A percentile compares a stretch with the other conserved stretches of the same genome.
These are phyloP conservation scores for Solanum chaucha DNA, from an alignment of 257 asterid genomes.

Conservation along the genomic window DNA sequence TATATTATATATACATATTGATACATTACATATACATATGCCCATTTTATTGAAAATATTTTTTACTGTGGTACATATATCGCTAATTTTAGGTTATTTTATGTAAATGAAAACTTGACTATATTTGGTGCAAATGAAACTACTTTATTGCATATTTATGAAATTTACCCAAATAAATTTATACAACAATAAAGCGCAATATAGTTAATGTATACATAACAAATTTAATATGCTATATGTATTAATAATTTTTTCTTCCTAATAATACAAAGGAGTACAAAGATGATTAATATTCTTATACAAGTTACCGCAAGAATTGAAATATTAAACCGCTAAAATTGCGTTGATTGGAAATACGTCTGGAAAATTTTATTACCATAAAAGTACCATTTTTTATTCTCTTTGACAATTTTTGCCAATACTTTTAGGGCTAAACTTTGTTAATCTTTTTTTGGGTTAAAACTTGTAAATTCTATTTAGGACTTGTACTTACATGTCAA, in stretches of 20 bases:
- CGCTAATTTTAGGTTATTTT: background rate
- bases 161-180: too few relatives aligned
- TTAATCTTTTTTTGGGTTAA: background rate
- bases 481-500: background rate
- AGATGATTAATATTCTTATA: too few relatives aligned
- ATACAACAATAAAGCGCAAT: background rate
- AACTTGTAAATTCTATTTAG: background rate
- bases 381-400: background rate
- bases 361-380: background rate
- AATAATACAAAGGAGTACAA: background rate
- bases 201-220: background rate
- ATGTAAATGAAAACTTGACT: too few relatives aligned
- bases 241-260: background rate
- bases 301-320: background rate
- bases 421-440: background rate
- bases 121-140: background rate
- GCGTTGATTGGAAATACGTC: background rate
- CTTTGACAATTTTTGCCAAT: background rate
- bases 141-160: too few relatives aligned
- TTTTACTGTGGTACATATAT: too few relatives aligned
- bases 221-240: background rate
- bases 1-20: background rate
- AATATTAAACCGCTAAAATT: too few relatives aligned
- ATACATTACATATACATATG: too few relatives aligned
- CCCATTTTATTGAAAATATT: background rate